Conservation (phyloP, 768 basidiomycete genomes). For the Termitomyces sp. region DNA sequence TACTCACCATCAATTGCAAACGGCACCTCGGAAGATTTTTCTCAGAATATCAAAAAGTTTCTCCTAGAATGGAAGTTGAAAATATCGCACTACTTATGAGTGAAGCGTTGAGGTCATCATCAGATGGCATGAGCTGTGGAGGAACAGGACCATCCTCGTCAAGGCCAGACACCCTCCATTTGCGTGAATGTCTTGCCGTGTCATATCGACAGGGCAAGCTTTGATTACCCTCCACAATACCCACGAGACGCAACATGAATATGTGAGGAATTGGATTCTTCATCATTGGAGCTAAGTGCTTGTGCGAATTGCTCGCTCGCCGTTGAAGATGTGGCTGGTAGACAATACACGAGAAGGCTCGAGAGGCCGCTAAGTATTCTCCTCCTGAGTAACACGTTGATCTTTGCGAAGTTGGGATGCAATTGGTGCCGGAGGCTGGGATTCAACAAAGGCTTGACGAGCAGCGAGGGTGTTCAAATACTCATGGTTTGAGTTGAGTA, state of each 20-base stretch:
- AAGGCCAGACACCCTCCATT: background rate
- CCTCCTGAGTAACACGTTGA: slow-evolving; percentile 21
- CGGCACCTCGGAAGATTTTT: too few species aligned
- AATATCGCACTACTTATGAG: slow-evolving; percentile 23
- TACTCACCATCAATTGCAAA: too few species aligned
- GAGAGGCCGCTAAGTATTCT: slow-evolving; percentile 18
- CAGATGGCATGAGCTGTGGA: slow-evolving; percentile 23
- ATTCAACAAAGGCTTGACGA: slow-evolving; percentile 20
- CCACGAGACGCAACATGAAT: slow-evolving; percentile 21
- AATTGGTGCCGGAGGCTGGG: slow-evolving; percentile 18
- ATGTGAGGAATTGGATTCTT: slow-evolving; percentile 1
- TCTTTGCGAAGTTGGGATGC: slow-evolving; percentile 22
- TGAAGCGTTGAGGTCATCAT: slow-evolving; percentile 25
- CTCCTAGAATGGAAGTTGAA: slow-evolving; percentile 10
- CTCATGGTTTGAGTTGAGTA: slow-evolving; percentile 1
- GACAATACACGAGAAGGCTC: slow-evolving; percentile 22
- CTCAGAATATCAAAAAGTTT: too few species aligned
- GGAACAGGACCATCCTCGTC: slow-evolving; percentile 12
- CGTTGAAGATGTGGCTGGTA: slow-evolving; percentile 17
- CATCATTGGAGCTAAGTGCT: slow-evolving; percentile 12
- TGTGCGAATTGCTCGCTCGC: slow-evolving; percentile 18
- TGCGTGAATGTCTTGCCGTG: slow-evolving; percentile 1
- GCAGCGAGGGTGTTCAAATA: slow-evolving; percentile 19
- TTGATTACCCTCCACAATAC: slow-evolving; percentile 23
- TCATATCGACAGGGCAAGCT: slow-evolving; percentile 21